Percentiles rank a stretch among this genome's conserved stretches.
These are phyloP conservation scores for Candida cerambycidarum DNA, from an alignment of 805 yeast genomes.

Conservation along the genomic window DNA sequence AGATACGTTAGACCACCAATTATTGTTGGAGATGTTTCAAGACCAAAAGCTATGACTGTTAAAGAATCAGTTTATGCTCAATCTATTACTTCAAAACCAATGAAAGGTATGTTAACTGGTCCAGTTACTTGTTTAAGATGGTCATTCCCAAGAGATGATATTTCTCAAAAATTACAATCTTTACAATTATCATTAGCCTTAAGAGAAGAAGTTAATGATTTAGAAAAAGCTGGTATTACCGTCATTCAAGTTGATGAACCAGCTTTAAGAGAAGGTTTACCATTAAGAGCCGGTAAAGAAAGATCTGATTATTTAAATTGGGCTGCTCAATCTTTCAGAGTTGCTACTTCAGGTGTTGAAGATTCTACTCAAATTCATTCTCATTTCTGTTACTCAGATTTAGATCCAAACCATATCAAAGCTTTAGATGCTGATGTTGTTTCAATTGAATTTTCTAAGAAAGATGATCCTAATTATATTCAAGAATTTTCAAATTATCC, in stretches of 20 bases:
- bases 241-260: conserved; percentile 99
- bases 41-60: conserved; percentile 98
- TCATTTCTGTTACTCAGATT: conserved; percentile 99
- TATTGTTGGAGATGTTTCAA: conserved; percentile 97
- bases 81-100: conserved; percentile 90
- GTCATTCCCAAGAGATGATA: conserved; percentile 99
- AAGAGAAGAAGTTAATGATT: conserved; percentile 97
- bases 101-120: conserved; percentile 99
- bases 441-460: conserved; percentile 98
- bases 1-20: conserved; percentile 99
- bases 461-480: conserved; percentile 98
- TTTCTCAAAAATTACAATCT: conserved; percentile 89
- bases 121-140: conserved; percentile 99
- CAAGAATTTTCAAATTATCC: conserved; percentile 98
- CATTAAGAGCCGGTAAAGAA: conserved; percentile 96
- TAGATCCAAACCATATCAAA: conserved; percentile 99
- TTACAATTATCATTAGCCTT: conserved; percentile 95
- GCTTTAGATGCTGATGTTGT: conserved; percentile 99
- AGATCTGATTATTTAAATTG: conserved; percentile 94
- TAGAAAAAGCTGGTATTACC: conserved; percentile 96
- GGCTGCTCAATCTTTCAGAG: conserved; percentile 99
- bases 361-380: conserved; percentile 98
- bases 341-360: conserved; percentile 96
- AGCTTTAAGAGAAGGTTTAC: conserved; percentile 99
- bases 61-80: conserved; percentile 99